Evolutionary conservation across 176 grass and related monocot genomes (phyloP), one percentile per base, ranked within the genome.

Genomic region (Carex pumila): DNA sequence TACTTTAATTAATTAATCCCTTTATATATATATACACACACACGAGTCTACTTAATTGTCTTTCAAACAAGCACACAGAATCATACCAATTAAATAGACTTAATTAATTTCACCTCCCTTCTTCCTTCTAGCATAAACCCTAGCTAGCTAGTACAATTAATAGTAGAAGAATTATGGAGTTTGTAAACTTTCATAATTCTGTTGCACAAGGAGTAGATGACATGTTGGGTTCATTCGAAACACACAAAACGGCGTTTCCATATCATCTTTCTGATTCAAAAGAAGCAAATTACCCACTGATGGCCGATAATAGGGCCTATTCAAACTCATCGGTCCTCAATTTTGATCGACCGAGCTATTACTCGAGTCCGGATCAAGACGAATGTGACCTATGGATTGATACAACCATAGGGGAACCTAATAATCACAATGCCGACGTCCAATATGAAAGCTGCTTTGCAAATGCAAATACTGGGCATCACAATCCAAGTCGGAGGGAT

Each of bases 321-420:
- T 82, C 39, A 39, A 82, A 61, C 61, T 82, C 80, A 15, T 82
- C 80, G 45, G 80, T 82, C 41, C 80, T 82, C 67, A 66, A 65
- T 30, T 82, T 82, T 18, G 59, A 82, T 82, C 80, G 59, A 67
- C 37, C n/a, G 17, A 41, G 63, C n/a, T 67, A 52, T 52, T 50
- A 82, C 39, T 82, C 80, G 1, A 82, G 80, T 19, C 80, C 80
- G 6, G 80, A 82, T 2, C 41, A 82, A 67, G 80, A 82, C 12
- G 80, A 82, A 50, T 82, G 61, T 5, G 39, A 66, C 25, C 14
- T 30, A 50, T 65, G 80, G 80, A 82, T 63, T 29, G 41, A 82
- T 54, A 65, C 80, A 31, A 53, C 61, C 12, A 56, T 76, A 50
- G 10, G 47, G 9, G 19, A 65, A 82, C 59, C n/a, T n/a, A n/a